These are phyloP conservation scores for Apiospora koreana DNA, from an alignment of 2,329 filamentous ascomycete species.

Conservation along the genomic window DNA sequence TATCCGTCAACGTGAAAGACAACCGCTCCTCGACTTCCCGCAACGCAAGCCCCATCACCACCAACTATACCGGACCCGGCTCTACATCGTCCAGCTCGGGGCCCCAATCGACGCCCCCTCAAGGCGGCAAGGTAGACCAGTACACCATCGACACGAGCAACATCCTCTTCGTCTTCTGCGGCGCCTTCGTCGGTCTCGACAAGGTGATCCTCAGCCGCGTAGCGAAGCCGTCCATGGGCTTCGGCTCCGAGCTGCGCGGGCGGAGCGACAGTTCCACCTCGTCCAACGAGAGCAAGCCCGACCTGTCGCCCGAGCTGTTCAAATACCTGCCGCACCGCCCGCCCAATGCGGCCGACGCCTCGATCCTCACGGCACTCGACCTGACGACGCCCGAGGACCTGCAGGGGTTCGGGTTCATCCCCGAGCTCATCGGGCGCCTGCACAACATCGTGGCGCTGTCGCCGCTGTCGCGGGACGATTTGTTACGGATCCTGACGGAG, in stretches of 20 bases:
- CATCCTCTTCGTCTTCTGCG: constrained; percentile 95
- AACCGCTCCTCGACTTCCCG: constrained; percentile 58
- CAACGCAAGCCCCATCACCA: constrained; percentile 52
- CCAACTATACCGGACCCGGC: constrained; percentile 50
- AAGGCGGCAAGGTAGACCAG: constrained; percentile 57
- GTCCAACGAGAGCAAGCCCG: constrained; percentile 42
- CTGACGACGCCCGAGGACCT: constrained; percentile 75
- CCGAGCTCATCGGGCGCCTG: constrained; percentile 92
- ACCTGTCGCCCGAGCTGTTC: constrained; percentile 65
- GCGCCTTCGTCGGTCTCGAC: constrained; percentile 90
- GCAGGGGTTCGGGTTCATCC: constrained; percentile 87
- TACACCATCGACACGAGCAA: constrained; percentile 89
- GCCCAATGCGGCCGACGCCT: constrained; percentile 29
- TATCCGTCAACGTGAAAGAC: constrained; percentile 88
- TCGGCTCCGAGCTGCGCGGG: constrained; percentile 79
- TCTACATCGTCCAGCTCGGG: constrained; percentile 43
- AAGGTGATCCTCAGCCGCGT: constrained; percentile 87
- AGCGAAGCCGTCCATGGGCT: constrained; percentile 82
- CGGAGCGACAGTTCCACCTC: constrained; percentile 43
- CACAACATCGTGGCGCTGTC: constrained; percentile 87
- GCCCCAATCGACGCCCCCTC: constrained; percentile 44
- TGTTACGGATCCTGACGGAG: constrained; percentile 89
- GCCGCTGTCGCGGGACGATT: constrained; percentile 65
- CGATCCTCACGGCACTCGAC: constrained; percentile 62
- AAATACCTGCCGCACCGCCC: constrained; percentile 58